Conservation (phyloP, 148 eudicot genomes). For the Cornus controversa region DNA sequence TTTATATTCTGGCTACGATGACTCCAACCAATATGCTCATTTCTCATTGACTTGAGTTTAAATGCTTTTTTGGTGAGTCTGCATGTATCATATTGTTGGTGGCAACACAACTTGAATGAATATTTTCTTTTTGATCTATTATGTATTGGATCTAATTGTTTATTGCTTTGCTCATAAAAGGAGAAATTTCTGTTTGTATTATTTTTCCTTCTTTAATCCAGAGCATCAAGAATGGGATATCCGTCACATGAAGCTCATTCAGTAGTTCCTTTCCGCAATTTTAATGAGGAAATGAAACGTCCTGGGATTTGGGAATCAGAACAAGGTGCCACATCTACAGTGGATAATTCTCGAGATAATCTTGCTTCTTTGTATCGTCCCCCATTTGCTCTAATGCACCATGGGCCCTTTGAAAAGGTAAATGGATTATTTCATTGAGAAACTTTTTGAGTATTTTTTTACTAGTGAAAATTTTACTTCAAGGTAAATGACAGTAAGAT, state of each 20-base stretch:
- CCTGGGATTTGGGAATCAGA: constrained; percentile 76
- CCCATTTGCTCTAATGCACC: constrained; percentile 82
- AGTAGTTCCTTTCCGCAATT: constrained; percentile 86
- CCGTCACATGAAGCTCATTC: constrained; percentile 53
- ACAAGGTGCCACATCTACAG: constrained; percentile 61
- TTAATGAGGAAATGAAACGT: constrained; percentile 77
- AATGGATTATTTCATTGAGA: not conserved
- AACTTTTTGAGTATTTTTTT: not conserved
- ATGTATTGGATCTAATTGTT: not conserved
- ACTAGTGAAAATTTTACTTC: not conserved
- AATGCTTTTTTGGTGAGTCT: not conserved
- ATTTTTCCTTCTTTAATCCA: constrained; percentile 22
- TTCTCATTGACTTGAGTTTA: not conserved
- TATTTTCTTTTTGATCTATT: not conserved
- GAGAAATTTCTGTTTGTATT: not conserved
- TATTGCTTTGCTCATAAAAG: not conserved
- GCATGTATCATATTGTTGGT: not conserved
- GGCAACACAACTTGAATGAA: not conserved
- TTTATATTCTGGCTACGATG: not conserved
- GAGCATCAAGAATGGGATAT: constrained; percentile 50
- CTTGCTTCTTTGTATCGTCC: constrained; percentile 93
- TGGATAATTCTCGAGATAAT: constrained; percentile 67
- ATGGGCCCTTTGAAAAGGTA: constrained; percentile 93
- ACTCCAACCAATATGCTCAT: not conserved
- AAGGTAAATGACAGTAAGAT: not conserved